Conservation (phyloP, 2,329 filamentous ascomycete genomes). For the Colletotrichum sp. region DNA sequence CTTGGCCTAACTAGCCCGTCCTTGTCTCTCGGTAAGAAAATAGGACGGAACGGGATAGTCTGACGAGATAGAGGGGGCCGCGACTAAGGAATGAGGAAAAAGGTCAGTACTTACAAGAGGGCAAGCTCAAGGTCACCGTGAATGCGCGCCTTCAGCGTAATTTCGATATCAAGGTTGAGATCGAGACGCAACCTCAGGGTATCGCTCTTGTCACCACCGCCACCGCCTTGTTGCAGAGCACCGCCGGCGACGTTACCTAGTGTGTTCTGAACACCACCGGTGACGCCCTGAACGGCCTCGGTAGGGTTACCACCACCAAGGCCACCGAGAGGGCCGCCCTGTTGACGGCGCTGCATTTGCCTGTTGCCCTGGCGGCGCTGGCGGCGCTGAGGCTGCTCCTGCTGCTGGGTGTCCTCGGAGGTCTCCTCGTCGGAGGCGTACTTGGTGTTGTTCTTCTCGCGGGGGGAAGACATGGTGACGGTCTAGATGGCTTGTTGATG, state of each 20-base stretch:
- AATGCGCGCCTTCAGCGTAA: slow-evolving; percentile 85
- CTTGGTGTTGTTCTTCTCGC: slow-evolving; percentile 33
- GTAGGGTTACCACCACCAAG: slow-evolving; percentile 27
- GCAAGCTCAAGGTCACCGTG: slow-evolving; percentile 83
- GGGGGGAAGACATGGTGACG: slow-evolving; percentile 32
- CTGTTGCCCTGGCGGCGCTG: slow-evolving; percentile 22
- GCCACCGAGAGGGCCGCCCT: slow-evolving; percentile 35
- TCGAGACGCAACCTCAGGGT: slow-evolving; percentile 77
- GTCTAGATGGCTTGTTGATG: background rate
- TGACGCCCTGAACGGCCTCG: slow-evolving; percentile 39
- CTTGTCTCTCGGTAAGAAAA: slow-evolving; percentile 23
- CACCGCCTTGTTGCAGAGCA: slow-evolving; percentile 37
- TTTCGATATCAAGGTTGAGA: slow-evolving; percentile 83
- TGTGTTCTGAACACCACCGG: slow-evolving; percentile 44
- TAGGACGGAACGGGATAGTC: slow-evolving; percentile 15
- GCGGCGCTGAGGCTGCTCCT: slow-evolving; percentile 28
- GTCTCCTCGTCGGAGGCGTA: slow-evolving; percentile 42
- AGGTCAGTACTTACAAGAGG: slow-evolving; percentile 56
- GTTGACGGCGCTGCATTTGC: slow-evolving; percentile 29
- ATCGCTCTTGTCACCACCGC: slow-evolving; percentile 58
- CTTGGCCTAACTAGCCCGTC: slow-evolving; percentile 25
- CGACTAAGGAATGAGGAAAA: background rate
- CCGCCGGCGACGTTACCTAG: slow-evolving; percentile 45
- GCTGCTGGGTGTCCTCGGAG: slow-evolving; percentile 32
- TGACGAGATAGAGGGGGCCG: slow-evolving; percentile 1